Base-by-base conservation (phyloP, 2,329 filamentous ascomycete species). In the Xylaria sp. region DNA sequence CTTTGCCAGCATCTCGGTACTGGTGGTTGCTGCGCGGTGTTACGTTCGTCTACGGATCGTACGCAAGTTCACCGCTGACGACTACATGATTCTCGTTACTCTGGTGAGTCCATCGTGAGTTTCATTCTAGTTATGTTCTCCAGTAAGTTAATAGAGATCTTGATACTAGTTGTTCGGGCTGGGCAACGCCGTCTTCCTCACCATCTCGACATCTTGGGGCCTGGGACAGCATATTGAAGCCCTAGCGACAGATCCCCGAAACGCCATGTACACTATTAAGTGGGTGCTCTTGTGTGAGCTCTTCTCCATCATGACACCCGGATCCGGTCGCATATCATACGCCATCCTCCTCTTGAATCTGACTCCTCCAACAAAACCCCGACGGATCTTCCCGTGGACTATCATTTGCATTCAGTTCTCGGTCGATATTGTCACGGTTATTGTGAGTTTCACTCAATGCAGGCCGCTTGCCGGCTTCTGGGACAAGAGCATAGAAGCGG, bases 231-330 rank as follows among this genome's bases (percentile, higher is more conserved):
- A 62, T 13, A 39, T 50, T 3, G 21, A 22, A 19, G 8, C 19
- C 9, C 11, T 57, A n/a, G n/a, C n/a, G n/a, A n/a, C 37, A 2
- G 40, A 21, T 7, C 53, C 50, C 1, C 16, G 21, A 2, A 21
- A 38, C 19, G 26, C 48, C 1, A 40, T 56, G 9, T 49, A 58
- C 38, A 34, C 57, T 2, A 51, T 60, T 38, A 62, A 62, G 50
- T 62, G 55, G 52, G 55, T 60, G 8, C 58, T 56, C 21, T 37
- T 62, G 0, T 57, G 52, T 34, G 60, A 62, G 22, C 42, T 57
- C 19, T 60, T 60, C 13, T 48, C 54, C 7, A 62, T 60, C 24
- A 46, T 60, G 40, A 53, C 49, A 2, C 41, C 50, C 1, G 55
- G 54, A 1, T 60, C 59, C 16, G 54, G 54, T 19, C 50, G 57